A percentile compares a stretch with the other conserved stretches of the same genome.
Evolutionary conservation across 1,284 basidiomycete genomes (phyloP).

Genomic region (Papiliotrema laurentii): DNA sequence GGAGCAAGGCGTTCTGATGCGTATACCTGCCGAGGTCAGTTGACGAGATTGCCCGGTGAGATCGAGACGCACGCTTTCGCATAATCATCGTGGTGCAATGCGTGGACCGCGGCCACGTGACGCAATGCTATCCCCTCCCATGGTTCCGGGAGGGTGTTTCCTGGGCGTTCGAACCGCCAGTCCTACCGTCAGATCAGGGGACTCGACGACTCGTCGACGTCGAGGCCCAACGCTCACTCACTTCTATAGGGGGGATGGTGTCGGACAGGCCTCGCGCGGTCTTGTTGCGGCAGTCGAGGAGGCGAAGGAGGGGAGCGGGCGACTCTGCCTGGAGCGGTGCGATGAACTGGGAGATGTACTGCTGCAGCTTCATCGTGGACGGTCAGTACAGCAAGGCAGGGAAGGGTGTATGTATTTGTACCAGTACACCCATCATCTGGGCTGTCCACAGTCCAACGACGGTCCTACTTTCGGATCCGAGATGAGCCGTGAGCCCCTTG

Average conservation of each 20-base stretch:
- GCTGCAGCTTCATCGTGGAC: constrained; percentile 38
- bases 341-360: constrained; percentile 35
- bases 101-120: constrained; percentile 41
- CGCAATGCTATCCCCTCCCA: constrained; percentile 43
- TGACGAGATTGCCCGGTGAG: not conserved
- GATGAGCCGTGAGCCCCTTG: not conserved
- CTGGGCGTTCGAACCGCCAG: constrained; percentile 28
- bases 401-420: no score
- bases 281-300: constrained; percentile 33
- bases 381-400: not conserved
- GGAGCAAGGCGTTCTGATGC: constrained; percentile 46
- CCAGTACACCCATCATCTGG: no score
- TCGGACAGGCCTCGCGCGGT: constrained; percentile 34
- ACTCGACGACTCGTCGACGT: not conserved
- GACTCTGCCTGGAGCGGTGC: constrained; percentile 34
- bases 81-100: constrained; percentile 30
- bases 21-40: constrained; percentile 21
- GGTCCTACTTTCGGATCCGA: constrained; percentile 2
- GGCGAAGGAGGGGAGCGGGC: constrained; percentile 21
- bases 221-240: constrained; percentile 13
- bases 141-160: constrained; percentile 33
- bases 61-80: constrained; percentile 28
- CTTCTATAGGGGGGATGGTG: constrained; percentile 37
- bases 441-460: no score
- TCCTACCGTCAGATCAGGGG: constrained; percentile 23